Conservation (phyloP, 192 early-diverging fungal genomes). For the Geranomyces variabilis region DNA sequence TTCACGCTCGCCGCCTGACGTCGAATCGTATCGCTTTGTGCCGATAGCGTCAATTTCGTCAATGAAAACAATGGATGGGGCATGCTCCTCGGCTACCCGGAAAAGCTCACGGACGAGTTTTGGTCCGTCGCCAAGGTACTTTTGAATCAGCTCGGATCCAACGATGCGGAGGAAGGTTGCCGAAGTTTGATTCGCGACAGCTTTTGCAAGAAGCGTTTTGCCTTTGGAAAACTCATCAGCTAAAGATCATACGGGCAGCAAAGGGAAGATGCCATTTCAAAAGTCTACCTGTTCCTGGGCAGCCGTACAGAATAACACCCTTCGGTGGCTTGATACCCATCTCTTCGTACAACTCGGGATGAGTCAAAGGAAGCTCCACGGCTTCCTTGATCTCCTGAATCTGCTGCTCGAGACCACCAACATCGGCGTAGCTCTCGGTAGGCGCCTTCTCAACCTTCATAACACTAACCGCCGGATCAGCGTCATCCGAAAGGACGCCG, state of each 20-base stretch:
- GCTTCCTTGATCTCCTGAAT: slow-evolving; percentile 98
- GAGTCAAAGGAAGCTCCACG: slow-evolving; percentile 95
- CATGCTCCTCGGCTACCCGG: slow-evolving; percentile 93
- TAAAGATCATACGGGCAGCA: too few species aligned
- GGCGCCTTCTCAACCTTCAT: slow-evolving; percentile 99
- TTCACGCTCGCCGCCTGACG: slow-evolving; percentile 93
- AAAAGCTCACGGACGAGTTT: slow-evolving; percentile 97
- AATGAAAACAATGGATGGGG: slow-evolving; percentile 98
- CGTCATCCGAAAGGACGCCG: slow-evolving; percentile 93
- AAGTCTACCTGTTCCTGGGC: slow-evolving; percentile 74
- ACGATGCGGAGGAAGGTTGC: slow-evolving; percentile 97
- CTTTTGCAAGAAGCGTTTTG: slow-evolving; percentile 96
- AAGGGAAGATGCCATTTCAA: not conserved
- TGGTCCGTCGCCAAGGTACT: slow-evolving; percentile 98
- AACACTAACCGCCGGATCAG: slow-evolving; percentile 98
- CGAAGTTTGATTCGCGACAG: slow-evolving; percentile 97
- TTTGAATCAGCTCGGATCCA: slow-evolving; percentile 97
- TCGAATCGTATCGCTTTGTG: slow-evolving; percentile 95
- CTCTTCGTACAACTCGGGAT: slow-evolving; percentile 96
- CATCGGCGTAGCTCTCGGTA: slow-evolving; percentile 97
- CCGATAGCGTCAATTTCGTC: slow-evolving; percentile 99
- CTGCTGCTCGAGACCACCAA: slow-evolving; percentile 96
- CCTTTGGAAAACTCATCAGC: slow-evolving; percentile 35
- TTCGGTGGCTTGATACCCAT: slow-evolving; percentile 99
- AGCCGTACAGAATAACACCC: slow-evolving; percentile 95